Conservation (phyloP, 768 basidiomycete species). For the Rhodosporidiobolus sp. region DNA sequence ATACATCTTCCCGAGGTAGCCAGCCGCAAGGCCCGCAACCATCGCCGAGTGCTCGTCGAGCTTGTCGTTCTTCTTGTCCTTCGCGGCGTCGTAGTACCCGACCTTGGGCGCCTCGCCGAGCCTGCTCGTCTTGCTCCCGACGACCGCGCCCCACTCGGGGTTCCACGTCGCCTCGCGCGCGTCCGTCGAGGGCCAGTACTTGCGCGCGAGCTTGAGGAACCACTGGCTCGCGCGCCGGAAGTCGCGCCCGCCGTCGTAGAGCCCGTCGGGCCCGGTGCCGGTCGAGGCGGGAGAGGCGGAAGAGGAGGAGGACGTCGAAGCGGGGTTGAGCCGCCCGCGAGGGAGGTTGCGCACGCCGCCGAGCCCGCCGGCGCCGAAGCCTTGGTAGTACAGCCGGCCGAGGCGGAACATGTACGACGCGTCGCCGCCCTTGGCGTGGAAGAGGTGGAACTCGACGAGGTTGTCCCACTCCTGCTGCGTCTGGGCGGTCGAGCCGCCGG, state of each 20-base stretch:
- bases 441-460: constrained; percentile 55
- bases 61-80: constrained; percentile 47
- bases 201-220: constrained; percentile 76
- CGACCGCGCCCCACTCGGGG: constrained; percentile 48
- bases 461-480: constrained; percentile 44
- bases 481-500: constrained; percentile 84
- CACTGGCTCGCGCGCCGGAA: constrained; percentile 73
- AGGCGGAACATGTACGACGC: constrained; percentile 83
- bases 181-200: constrained; percentile 77
- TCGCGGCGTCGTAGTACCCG: constrained; percentile 42
- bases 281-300: not conserved
- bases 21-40: constrained; percentile 76
- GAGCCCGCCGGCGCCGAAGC: constrained; percentile 74
- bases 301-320: no score
- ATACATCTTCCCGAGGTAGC: constrained; percentile 88
- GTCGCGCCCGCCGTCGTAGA: constrained; percentile 70
- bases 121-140: constrained; percentile 8
- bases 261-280: no score
- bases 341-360: constrained; percentile 64
- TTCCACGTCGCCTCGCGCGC: constrained; percentile 51
- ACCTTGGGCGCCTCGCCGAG: constrained; percentile 35
- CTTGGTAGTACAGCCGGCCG: constrained; percentile 94
- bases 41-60: constrained; percentile 52
- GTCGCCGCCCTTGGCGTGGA: constrained; percentile 90
- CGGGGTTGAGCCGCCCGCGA: not conserved